A percentile compares a stretch with the other conserved stretches of the same genome.
These are phyloP conservation scores for Fistulifera pelliculosa DNA, from an alignment of 108 stramenopile genomes.

Conservation along the genomic window DNA sequence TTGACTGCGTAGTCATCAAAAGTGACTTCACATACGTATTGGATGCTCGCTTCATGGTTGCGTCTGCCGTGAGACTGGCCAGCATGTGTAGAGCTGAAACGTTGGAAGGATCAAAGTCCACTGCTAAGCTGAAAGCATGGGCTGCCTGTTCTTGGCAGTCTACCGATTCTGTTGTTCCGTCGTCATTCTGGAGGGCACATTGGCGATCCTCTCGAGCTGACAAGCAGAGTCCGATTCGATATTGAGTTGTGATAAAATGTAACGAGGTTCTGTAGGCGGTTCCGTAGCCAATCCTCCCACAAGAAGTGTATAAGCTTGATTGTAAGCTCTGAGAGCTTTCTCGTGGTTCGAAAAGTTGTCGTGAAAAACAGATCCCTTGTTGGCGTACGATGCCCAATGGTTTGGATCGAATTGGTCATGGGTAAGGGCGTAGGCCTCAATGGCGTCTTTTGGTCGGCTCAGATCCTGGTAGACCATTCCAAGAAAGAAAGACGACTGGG, in stretches of 20 bases:
- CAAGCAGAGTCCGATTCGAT: constrained; percentile 57
- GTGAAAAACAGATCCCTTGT: constrained; percentile 47
- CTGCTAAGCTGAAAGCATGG: constrained; percentile 45
- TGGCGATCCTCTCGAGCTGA: constrained; percentile 26
- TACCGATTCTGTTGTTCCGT: constrained; percentile 18
- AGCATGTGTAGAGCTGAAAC: constrained; percentile 65
- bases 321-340: constrained; percentile 55
- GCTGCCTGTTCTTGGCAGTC: constrained; percentile 52
- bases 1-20: constrained; percentile 67
- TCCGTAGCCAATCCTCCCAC: constrained; percentile 37
- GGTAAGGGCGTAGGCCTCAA: constrained; percentile 38
- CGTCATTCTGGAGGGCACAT: constrained; percentile 37
- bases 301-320: constrained; percentile 58
- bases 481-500: constrained; percentile 44
- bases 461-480: constrained; percentile 63
- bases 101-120: constrained; percentile 37
- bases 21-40: constrained; percentile 44
- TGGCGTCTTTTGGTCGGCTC: constrained; percentile 11
- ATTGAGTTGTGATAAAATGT: constrained; percentile 58
- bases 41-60: constrained; percentile 64
- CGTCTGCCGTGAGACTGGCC: constrained; percentile 66
- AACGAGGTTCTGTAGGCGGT: constrained; percentile 38
- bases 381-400: constrained; percentile 58
- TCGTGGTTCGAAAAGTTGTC: constrained; percentile 39
- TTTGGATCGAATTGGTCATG: constrained; percentile 37